A percentile compares a stretch with the other conserved stretches of the same genome.
Evolutionary conservation across 1,284 basidiomycete genomes (phyloP).

Genomic region (Sporisorium exsertum): DNA sequence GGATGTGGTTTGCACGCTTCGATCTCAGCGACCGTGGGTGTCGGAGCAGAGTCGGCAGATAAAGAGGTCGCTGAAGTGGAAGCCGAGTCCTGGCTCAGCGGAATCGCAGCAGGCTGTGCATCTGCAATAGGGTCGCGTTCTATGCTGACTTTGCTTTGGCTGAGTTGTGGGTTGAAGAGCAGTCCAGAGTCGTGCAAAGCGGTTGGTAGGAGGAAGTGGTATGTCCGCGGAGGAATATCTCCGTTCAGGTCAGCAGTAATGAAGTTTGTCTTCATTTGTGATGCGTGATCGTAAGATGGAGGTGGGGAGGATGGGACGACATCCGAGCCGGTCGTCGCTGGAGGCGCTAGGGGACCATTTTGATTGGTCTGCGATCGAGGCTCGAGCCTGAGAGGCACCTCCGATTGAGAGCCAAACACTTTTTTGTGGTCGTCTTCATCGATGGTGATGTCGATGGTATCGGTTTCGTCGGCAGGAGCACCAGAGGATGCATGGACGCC

Average conservation of each 20-base stretch:
- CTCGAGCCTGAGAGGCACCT: conserved; percentile 9
- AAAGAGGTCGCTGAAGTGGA: not conserved
- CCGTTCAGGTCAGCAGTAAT: not conserved
- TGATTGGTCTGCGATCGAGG: not conserved
- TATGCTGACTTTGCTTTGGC: conserved; percentile 15
- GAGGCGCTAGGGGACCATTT: not conserved
- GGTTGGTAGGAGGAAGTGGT: conserved; percentile 29
- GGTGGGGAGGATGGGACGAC: conserved; percentile 20
- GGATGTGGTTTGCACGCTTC: conserved; percentile 45
- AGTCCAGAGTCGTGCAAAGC: conserved; percentile 43
- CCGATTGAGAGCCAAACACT: conserved; percentile 25
- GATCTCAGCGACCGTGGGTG: conserved; percentile 19
- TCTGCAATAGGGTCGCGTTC: conserved; percentile 8
- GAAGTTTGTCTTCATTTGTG: not conserved
- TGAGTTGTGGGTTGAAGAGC: conserved; percentile 40
- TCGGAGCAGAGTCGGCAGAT: not conserved
- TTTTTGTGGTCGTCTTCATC: conserved; percentile 43
- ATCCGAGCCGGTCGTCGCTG: not conserved
- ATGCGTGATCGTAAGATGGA: conserved; percentile 10
- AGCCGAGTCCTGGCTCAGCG: not conserved
- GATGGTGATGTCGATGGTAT: conserved; percentile 46
- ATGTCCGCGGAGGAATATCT: not conserved
- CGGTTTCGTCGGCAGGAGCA: conserved; percentile 3
- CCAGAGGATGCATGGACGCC: not conserved
- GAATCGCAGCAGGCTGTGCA: not conserved